These are phyloP conservation scores for Penicillium sp. DNA, from an alignment of 2,329 filamentous ascomycete genomes.

Conservation along the genomic window DNA sequence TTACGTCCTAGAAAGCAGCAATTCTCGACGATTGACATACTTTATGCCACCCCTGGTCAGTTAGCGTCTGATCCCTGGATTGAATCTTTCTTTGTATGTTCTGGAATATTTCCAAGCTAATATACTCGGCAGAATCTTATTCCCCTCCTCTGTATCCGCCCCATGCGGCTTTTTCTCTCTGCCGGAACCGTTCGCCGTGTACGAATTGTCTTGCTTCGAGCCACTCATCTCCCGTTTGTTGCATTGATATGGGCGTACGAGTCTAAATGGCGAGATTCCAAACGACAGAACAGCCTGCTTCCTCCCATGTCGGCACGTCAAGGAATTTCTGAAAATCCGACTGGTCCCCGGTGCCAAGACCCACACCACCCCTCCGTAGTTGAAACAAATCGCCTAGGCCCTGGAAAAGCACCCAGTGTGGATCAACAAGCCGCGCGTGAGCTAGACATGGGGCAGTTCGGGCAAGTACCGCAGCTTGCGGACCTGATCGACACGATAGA, in stretches of 20 bases:
- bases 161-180: slow-evolving; percentile 57
- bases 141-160: slow-evolving; percentile 56
- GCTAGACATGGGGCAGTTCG: slow-evolving; percentile 20
- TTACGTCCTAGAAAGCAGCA: slow-evolving; percentile 48
- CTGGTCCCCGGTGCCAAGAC: slow-evolving; percentile 27
- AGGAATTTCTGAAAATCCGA: slow-evolving; percentile 21
- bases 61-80: slow-evolving; percentile 14
- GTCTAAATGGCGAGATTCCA: slow-evolving; percentile 30
- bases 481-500: slow-evolving; percentile 39
- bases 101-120: slow-evolving; percentile 17
- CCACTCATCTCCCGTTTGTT: slow-evolving; percentile 59
- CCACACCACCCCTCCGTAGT: slow-evolving; percentile 26
- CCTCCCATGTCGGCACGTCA: slow-evolving; percentile 24
- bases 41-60: slow-evolving; percentile 49
- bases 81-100: slow-evolving; percentile 10
- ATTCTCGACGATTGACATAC: slow-evolving; percentile 48
- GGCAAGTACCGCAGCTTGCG: slow-evolving; percentile 27
- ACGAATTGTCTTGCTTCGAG: slow-evolving; percentile 59
- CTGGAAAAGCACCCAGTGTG: slow-evolving; percentile 23
- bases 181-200: slow-evolving; percentile 54
- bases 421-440: slow-evolving; percentile 29
- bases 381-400: slow-evolving; percentile 22
- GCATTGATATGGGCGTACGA: slow-evolving; percentile 59
- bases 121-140: slow-evolving; percentile 54
- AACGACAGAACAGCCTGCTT: slow-evolving; percentile 17